These are phyloP conservation scores for Apiospora rasikravindrae DNA, from an alignment of 2,329 filamentous ascomycete genomes.

Conservation along the genomic window DNA sequence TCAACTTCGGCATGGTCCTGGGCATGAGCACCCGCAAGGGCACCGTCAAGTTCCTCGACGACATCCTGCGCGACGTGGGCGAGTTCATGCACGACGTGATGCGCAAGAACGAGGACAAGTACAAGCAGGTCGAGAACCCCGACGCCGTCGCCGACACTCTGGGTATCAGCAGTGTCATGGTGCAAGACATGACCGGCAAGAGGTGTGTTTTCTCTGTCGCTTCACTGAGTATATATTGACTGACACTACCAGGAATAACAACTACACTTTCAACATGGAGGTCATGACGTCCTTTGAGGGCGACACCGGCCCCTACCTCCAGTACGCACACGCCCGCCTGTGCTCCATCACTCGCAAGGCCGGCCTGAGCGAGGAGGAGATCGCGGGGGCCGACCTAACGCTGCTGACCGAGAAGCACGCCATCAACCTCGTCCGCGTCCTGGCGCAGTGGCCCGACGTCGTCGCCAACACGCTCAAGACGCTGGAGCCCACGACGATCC, in stretches of 20 bases:
- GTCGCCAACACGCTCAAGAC: constrained; percentile 85
- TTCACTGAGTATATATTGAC: too few species aligned
- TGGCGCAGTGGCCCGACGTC: constrained; percentile 87
- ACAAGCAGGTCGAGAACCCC: constrained; percentile 85
- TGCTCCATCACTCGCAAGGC: constrained; percentile 48
- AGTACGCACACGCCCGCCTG: constrained; percentile 71
- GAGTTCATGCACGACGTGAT: constrained; percentile 99
- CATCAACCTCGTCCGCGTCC: constrained; percentile 68
- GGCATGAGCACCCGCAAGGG: constrained; percentile 75
- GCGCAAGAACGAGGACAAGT: constrained; percentile 89
- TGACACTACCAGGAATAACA: constrained; percentile 41
- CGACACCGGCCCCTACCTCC: constrained; percentile 75
- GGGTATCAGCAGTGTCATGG: constrained; percentile 95
- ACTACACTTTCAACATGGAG: constrained; percentile 70
- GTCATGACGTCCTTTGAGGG: constrained; percentile 77
- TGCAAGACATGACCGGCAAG: constrained; percentile 97
- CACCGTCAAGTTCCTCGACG: constrained; percentile 65
- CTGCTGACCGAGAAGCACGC: constrained; percentile 65
- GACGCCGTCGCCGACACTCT: constrained; percentile 82
- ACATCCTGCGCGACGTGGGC: constrained; percentile 78
- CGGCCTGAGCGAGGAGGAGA: constrained; percentile 44
- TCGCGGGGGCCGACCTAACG: constrained; percentile 57
- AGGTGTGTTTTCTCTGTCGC: constrained; percentile 41
- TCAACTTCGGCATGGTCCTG: constrained; percentile 76
- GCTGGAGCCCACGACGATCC: constrained; percentile 72